Conservation (phyloP, 176 grass and related monocot species). For the Zoysia japonica region DNA sequence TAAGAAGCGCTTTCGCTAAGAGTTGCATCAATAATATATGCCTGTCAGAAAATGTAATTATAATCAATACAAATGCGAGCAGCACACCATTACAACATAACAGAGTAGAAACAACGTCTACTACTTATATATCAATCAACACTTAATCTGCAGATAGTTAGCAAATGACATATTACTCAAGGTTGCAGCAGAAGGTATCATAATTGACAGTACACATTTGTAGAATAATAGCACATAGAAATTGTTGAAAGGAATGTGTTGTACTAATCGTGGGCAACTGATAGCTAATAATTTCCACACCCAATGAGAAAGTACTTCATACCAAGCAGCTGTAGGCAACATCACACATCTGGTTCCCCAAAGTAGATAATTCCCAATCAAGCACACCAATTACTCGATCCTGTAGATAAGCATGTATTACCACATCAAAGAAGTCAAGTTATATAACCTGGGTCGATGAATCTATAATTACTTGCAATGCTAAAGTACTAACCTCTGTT, state of each 20-base stretch:
- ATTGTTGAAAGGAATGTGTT: background rate
- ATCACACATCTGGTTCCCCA: conserved; percentile 99
- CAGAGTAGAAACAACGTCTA: no score
- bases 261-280: background rate
- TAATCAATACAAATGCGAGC: background rate
- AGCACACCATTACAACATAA: background rate
- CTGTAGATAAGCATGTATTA: conserved; percentile 45
- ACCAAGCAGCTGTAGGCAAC: conserved; percentile 90
- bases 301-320: conserved; percentile 20
- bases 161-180: background rate
- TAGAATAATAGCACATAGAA: background rate
- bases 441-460: background rate
- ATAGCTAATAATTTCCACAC: background rate
- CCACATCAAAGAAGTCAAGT: conserved; percentile 14
- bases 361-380: conserved; percentile 98
- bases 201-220: background rate
- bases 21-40: conserved; percentile 66
- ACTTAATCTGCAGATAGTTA: background rate
- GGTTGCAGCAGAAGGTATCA: background rate
- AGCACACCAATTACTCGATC: conserved; percentile 90
- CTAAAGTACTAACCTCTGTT: conserved; percentile 57
- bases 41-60: conserved; percentile 44
- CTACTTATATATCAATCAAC: no score
- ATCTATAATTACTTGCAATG: conserved; percentile 21
- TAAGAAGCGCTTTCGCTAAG: conserved; percentile 42